Evolutionary conservation across 495 filamentous ascomycete species (phyloP), one percentile per base, ranked within the genome.

Genomic region (Pseudomonodictys pantanalensis): DNA sequence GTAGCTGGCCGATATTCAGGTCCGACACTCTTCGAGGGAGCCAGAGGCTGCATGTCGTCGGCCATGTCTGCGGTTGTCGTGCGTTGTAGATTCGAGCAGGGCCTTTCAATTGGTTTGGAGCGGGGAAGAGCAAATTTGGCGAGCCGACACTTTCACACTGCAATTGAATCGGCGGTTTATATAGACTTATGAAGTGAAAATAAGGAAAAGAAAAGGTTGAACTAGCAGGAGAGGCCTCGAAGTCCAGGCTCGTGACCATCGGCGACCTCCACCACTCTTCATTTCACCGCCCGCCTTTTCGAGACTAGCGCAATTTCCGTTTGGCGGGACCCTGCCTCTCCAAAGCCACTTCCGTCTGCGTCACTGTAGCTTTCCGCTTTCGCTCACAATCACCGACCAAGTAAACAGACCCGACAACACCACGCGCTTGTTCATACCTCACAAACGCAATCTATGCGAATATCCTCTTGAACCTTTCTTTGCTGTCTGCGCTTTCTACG

Each of bases 1-100:
- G 79, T 84, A 65, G 86, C 81, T 11, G 86, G 78, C 23, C 83
- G 83, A 72, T 95, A 95, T 63, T 85, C 77, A 30, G 91, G 91
- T 17, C 91, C 91, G 49, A 96, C 84, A 52, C 80, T 81, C 66
- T 88, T 79, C 30, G 83, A 86, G 52, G 87, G 87, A 32, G 86
- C 83, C 43, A 65, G 52, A 49, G 68, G 69, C 29, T 61, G 35
- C 8, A 44, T n/a, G 3, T 65, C 35, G 55, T 45, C 67, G 59
- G 52, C 48, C 59, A 64, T 51, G 56, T 30, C 68, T 67, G 38
- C 33, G 52, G 46, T 68, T 64, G 51, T n/a, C 12, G 38, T 26
- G 32, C 39, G 47, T 44, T 39, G 33, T n/a, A n/a, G n/a, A n/a
- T n/a, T n/a, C n/a, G n/a, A n/a, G n/a, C n/a, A n/a, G n/a, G n/a